Evolutionary conservation across 768 basidiomycete species (phyloP), one percentile per base, ranked within the genome.

Genomic region (Saitozyma sp.): DNA sequence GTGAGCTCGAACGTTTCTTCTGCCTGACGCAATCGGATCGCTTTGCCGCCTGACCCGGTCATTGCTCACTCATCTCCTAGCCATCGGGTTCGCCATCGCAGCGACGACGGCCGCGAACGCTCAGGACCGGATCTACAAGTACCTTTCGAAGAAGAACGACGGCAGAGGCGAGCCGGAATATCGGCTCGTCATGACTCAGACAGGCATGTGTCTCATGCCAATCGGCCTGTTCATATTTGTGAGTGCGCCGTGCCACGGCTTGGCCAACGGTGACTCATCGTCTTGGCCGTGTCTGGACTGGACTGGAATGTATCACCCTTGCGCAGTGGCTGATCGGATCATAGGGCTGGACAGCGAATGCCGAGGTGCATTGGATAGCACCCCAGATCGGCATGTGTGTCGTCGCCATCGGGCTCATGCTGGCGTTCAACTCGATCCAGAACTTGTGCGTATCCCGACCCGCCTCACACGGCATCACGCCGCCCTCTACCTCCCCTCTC

Each of bases 381-480:
- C 75, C 75, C 4, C 60, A 69, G 20, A 66, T 77, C 17, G 73
- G 73, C 2, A 50, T 60, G 19, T 56, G 53, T 17, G 10, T 77
- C 17, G 56, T 70, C 16, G 71, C 61, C 6, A 14, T 75, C 9
- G 75, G 75, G 9, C 62, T 77, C 16, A 68, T 73, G 58, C 45
- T 77, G 42, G 71, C 73, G 19, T 77, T 74, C 66, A 74, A 77
- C 52, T 64, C 63, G 49, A 65, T 77, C 13, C 75, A 77, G 54
- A 71, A 69, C 45, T 77, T 71, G 73, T 74, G 29, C 54, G 71
- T 66, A 29, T 29, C 29, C 29, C 13, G 1, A 16, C 19, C 52
- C 19, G 4, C 41, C 3, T 5, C 29, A 5, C n/a, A n/a, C n/a
- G n/a, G n/a, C n/a, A n/a, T n/a, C n/a, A 29, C 29, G 5, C 29